Conservation (phyloP, 2,329 filamentous ascomycete species). For the Trichophyton simii region DNA sequence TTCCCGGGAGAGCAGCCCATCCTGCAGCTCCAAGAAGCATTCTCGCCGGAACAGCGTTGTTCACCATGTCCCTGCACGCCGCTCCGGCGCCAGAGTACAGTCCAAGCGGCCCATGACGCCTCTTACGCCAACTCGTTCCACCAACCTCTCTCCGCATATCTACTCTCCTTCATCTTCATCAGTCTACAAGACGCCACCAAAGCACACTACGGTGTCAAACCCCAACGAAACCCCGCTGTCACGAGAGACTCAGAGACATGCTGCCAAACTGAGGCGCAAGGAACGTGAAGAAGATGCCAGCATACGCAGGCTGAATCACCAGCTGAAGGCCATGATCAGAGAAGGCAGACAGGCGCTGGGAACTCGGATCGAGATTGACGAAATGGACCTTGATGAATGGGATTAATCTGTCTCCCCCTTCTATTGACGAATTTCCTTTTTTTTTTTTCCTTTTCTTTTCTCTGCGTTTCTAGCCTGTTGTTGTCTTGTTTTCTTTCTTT, state of each 20-base stretch:
- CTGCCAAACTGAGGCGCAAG: conserved; percentile 57
- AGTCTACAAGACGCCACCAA: conserved; percentile 17
- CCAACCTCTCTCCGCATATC: background rate
- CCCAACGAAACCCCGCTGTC: conserved; percentile 24
- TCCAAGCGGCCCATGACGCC: conserved; percentile 7
- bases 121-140: conserved; percentile 13
- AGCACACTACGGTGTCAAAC: conserved; percentile 18
- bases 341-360: conserved; percentile 80
- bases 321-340: conserved; percentile 73
- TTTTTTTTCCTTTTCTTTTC: background rate
- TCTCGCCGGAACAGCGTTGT: conserved; percentile 6
- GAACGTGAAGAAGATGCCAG: conserved; percentile 68
- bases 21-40: conserved; percentile 12
- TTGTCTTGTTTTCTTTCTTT: background rate
- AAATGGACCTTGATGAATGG: conserved; percentile 26
- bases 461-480: background rate
- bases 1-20: conserved; percentile 12
- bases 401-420: conserved; percentile 12
- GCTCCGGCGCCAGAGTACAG: conserved; percentile 4
- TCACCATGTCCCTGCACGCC: conserved; percentile 9
- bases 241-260: conserved; percentile 58
- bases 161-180: background rate
- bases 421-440: background rate
- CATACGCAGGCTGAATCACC: conserved; percentile 65
- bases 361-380: conserved; percentile 52